Evolutionary conservation across 1,284 basidiomycete genomes (phyloP), one percentile per base, ranked within the genome.

Genomic region (Inonotus hispidus): DNA sequence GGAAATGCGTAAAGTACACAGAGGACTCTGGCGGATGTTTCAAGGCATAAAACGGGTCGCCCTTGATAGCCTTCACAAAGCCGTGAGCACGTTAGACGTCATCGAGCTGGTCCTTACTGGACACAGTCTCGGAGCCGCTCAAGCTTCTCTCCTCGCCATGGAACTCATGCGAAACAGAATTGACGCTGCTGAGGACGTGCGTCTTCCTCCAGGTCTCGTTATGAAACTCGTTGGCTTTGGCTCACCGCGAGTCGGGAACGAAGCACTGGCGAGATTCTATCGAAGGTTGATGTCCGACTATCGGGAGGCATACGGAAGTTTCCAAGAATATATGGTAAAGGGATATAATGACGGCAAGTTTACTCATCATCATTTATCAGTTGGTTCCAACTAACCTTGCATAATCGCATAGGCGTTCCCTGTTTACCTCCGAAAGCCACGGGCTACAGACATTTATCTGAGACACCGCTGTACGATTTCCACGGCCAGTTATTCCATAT

Each of bases 11-110:
- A 58, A 59, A 14, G 78, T 82, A 27, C 82, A 84, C 67, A 69
- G 74, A 3, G 82, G 82, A 1, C 83, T 83, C 65, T 83, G 79
- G 79, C 68, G 70, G 21, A 65, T 84, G 58, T 83, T 81, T 66
- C 68, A 71, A 58, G 81, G 80, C 5, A 69, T 80, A 3, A 71
- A 70, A 63, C 25, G 59, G 0, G 58, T 65, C n/a, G 68, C 74
- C 0, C 63, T 77, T 1, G 68, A 72, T 21, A 72, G 67, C 2
- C 60, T 79, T 4, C 64, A 65, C 21, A 67, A 71, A 50, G 74
- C 70, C 4, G 57, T 78, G 10, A 58, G 66, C 8, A 62, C 69
- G 39, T 66, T 75, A 53, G 66, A 72, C 35, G 70, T 77, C 8
- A 58, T 64, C 25, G 79, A 82, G 63, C 57, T 85, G 13, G 75